phyloP scores from a whole-genome alignment of 345 rosid species.

The Brassica carinata region DNA sequence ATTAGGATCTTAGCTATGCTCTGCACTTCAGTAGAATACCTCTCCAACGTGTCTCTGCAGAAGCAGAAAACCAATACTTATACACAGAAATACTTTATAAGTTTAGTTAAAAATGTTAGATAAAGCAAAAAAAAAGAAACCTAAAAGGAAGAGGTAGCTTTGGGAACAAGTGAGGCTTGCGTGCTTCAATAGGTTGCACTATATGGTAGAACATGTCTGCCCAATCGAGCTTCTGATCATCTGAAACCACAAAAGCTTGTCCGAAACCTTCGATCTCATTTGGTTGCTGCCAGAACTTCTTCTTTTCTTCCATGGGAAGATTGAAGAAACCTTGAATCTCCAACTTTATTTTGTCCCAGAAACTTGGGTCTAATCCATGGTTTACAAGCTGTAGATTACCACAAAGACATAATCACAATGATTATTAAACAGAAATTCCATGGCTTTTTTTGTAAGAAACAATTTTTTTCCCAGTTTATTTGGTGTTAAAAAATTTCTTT shows the following conservation, averaged over 20 bases:
- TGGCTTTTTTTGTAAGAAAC: neutral
- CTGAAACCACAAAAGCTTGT: constrained; percentile 41
- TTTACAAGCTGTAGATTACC: constrained; percentile 35
- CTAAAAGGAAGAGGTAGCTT: constrained; percentile 43
- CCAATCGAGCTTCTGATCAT: constrained; percentile 48
- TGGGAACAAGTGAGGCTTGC: constrained; percentile 42
- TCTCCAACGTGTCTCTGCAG: constrained; percentile 51
- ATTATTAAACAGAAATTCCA: neutral
- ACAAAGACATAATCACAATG: neutral
- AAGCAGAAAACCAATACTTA: neutral
- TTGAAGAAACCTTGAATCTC: constrained; percentile 41
- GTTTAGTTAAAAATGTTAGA: neutral
- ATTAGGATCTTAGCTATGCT: constrained; percentile 44
- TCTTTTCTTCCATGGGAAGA: constrained; percentile 47
- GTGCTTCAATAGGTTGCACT: constrained; percentile 23
- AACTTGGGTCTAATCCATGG: constrained; percentile 40
- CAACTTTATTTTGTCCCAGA: constrained; percentile 33
- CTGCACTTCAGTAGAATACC: constrained; percentile 45
- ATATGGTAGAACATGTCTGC: constrained; percentile 30
- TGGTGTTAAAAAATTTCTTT: too few relatives aligned
- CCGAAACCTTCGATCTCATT: constrained; percentile 40
- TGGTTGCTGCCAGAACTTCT: constrained; percentile 32
- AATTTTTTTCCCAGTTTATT: neutral
- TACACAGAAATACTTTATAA: neutral
- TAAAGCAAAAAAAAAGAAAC: neutral